phyloP scores from a whole-genome alignment of 768 basidiomycete genomes.

The Daedaleopsis sinensis region DNA sequence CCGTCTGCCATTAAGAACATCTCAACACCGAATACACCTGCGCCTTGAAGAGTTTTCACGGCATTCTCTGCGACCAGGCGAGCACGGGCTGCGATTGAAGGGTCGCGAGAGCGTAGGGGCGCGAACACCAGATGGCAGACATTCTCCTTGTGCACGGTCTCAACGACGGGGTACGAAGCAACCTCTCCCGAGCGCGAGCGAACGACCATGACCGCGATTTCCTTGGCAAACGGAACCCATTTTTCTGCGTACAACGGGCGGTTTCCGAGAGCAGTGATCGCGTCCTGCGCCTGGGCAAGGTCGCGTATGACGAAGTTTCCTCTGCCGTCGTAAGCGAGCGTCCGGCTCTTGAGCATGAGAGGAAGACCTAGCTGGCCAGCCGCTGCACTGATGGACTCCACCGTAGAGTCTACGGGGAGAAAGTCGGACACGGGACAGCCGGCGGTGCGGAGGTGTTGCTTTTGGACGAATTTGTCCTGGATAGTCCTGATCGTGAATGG shows the following conservation, averaged over 20 bases:
- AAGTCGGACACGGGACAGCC: constrained; percentile 64
- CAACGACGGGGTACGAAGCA: constrained; percentile 85
- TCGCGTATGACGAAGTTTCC: constrained; percentile 84
- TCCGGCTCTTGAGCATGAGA: constrained; percentile 95
- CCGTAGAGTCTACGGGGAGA: constrained; percentile 55
- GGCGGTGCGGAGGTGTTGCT: constrained; percentile 53
- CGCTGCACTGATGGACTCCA: constrained; percentile 54
- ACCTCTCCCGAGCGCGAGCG: constrained; percentile 75
- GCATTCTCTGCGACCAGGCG: constrained; percentile 79
- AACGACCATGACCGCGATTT: constrained; percentile 98
- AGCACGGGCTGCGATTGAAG: constrained; percentile 59
- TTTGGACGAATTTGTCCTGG: constrained; percentile 76
- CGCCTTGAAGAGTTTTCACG: constrained; percentile 77
- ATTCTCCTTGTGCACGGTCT: constrained; percentile 93
- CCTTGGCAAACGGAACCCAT: constrained; percentile 87
- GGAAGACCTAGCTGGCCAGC: constrained; percentile 73
- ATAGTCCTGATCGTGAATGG: constrained; percentile 84
- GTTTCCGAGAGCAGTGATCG: constrained; percentile 60
- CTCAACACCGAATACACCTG: constrained; percentile 96
- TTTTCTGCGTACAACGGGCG: constrained; percentile 91
- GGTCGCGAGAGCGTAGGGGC: constrained; percentile 69
- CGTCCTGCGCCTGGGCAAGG: constrained; percentile 50
- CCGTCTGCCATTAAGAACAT: constrained; percentile 94
- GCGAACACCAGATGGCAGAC: constrained; percentile 93
- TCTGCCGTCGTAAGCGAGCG: constrained; percentile 92